A percentile compares a stretch with the other conserved stretches of the same genome.
Conservation (phyloP, 257 asterid species). For the Penstemon davidsonii region DNA sequence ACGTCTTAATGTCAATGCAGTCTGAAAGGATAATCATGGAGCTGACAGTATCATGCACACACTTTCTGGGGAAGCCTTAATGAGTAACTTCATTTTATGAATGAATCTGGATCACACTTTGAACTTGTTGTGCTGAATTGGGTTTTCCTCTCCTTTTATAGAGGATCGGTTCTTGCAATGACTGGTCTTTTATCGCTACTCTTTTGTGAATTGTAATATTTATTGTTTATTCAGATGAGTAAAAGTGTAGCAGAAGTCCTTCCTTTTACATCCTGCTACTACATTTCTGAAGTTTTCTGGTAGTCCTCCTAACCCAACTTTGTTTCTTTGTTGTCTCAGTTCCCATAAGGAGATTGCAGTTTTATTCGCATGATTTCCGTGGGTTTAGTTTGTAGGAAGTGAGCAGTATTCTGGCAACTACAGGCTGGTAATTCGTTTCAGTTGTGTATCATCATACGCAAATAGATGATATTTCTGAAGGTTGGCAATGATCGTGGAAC, state of each 20-base stretch:
- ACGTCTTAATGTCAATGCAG: not conserved
- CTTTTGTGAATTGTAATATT: not conserved
- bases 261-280: not conserved
- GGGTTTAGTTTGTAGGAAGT: constrained; percentile 1
- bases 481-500: constrained; percentile 9
- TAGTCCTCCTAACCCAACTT: not conserved
- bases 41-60: not conserved
- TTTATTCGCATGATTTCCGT: not conserved
- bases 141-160: not conserved
- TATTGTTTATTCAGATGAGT: constrained; percentile 8
- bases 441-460: constrained; percentile 14
- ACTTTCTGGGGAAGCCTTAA: not conserved
- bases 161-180: not conserved
- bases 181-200: not conserved
- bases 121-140: not conserved
- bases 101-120: constrained; percentile 4
- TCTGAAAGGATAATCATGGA: not conserved
- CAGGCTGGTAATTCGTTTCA: constrained; percentile 11
- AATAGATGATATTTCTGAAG: constrained; percentile 10
- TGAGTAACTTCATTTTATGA: constrained; percentile 9
- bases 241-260: not conserved
- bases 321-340: not conserved
- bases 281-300: not conserved
- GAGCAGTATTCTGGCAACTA: constrained; percentile 10
- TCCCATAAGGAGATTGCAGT: not conserved